Evolutionary conservation across 108 stramenopile genomes (phyloP).

Genomic region (Fragilaria radians): DNA sequence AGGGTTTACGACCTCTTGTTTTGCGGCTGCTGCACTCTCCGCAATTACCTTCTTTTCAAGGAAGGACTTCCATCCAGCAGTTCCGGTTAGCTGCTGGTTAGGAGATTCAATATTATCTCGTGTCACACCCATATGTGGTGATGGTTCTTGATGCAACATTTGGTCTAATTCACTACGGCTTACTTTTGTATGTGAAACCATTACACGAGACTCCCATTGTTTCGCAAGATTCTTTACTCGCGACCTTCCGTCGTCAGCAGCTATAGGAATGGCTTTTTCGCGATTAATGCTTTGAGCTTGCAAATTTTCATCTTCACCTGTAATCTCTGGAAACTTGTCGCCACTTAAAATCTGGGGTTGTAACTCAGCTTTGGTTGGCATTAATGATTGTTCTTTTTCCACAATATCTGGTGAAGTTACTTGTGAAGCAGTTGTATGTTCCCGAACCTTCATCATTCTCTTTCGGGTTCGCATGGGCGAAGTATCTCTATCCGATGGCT

Average conservation of each 20-base stretch:
- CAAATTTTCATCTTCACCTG: background rate
- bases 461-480: background rate
- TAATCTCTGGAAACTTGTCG: background rate
- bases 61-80: slow-evolving; percentile 44
- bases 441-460: background rate
- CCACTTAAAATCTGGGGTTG: background rate
- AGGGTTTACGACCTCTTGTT: background rate
- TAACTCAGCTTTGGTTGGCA: background rate
- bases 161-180: too few relatives aligned
- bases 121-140: background rate
- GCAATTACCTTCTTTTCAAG: slow-evolving; percentile 31
- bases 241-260: background rate
- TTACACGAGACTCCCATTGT: background rate
- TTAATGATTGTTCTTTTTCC: background rate
- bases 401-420: background rate
- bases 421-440: too few relatives aligned
- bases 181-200: background rate
- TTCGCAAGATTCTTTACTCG: background rate
- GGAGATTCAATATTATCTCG: background rate
- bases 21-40: slow-evolving; percentile 18
- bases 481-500: background rate
- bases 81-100: background rate
- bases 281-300: background rate
- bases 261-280: background rate
- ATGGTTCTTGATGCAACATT: background rate